Evolutionary conservation across 2,329 filamentous ascomycete genomes (phyloP), one percentile per base, ranked within the genome.

Genomic region (Arthrinium phaeospermum): DNA sequence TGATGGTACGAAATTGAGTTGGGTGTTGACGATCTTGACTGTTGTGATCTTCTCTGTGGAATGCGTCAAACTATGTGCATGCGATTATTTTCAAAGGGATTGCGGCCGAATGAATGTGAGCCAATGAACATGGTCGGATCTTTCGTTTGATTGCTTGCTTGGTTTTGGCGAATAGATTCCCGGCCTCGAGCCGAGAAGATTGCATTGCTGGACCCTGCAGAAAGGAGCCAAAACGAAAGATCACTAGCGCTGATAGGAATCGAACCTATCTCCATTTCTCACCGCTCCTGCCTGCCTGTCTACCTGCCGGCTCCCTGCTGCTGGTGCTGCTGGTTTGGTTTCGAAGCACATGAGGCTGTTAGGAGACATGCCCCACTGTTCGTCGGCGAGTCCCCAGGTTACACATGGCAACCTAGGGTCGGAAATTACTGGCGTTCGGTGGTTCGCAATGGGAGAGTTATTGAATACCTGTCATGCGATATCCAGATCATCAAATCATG

Each of bases 381-480:
- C 16, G 30, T 37, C 53, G 53, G 53, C 53, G 30, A 37, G 16
- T 61, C 30, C 30, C 53, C 30, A 16, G 53, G 30, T 61, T 30
- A 61, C 53, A 61, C 53, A 61, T 34, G 16, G 30, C 27, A 30
- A 37, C 27, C 27, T 30, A 22, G 37, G 27, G 53, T 37, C 27
- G 53, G 53, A 61, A 61, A 22, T 61, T 10, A 8, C 10, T 24
- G 30, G 6, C 37, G 41, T 64, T 41, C 16, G 14, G 34, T 64
- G 57, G 34, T 41, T n/a, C 19, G 57, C 57, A 4, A 64, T 19
- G 41, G 41, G 53, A 14, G 53, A 22, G 19, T 10, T 10, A 49
- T n/a, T n/a, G 53, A 37, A 61, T 34, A 30, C 37, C 37, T 10
- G 53, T 61, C 53, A 61, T 61, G 53, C 53, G 53, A 61, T 61